Evolutionary conservation across 2,329 filamentous ascomycete species (phyloP).

Genomic region (Fusarium pseudonygamai): DNA sequence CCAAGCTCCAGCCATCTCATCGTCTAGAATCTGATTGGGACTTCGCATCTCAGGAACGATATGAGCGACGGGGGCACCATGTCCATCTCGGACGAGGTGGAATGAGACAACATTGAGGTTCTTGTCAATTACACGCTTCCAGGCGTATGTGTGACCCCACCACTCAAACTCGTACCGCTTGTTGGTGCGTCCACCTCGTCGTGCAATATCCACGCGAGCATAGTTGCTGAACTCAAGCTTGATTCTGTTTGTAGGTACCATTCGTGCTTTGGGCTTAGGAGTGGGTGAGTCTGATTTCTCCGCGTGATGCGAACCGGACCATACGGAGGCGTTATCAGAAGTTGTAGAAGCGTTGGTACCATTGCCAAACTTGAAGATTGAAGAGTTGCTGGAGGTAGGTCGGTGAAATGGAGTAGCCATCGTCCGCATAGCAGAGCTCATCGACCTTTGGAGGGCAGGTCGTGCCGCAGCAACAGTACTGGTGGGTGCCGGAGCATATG

Average conservation of each 20-base stretch:
- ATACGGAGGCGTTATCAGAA: constrained; percentile 38
- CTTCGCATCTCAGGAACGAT: constrained; percentile 84
- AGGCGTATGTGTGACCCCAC: constrained; percentile 87
- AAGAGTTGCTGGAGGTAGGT: constrained; percentile 36
- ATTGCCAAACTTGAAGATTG: constrained; percentile 35
- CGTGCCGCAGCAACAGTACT: constrained; percentile 46
- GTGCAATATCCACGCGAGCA: constrained; percentile 84
- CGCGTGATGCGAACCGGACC: constrained; percentile 38
- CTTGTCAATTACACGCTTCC: constrained; percentile 81
- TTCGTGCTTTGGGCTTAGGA: constrained; percentile 48
- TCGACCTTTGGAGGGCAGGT: constrained; percentile 59
- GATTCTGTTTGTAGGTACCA: constrained; percentile 76
- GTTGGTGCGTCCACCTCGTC: constrained; percentile 68
- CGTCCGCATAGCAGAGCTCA: constrained; percentile 57
- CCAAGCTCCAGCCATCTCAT: constrained; percentile 85
- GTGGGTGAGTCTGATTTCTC: constrained; percentile 34
- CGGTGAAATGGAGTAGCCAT: constrained; percentile 51
- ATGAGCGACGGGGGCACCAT: constrained; percentile 75
- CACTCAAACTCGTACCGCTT: constrained; percentile 93
- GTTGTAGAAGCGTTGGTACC: constrained; percentile 19
- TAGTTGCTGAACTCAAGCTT: constrained; percentile 98
- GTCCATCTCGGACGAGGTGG: constrained; percentile 76
- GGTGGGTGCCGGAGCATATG: constrained; percentile 55
- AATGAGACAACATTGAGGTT: constrained; percentile 77
- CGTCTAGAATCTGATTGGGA: constrained; percentile 73